These are phyloP conservation scores for Ascochyta rabiei DNA, from an alignment of 2,329 filamentous ascomycete genomes.

Conservation along the genomic window DNA sequence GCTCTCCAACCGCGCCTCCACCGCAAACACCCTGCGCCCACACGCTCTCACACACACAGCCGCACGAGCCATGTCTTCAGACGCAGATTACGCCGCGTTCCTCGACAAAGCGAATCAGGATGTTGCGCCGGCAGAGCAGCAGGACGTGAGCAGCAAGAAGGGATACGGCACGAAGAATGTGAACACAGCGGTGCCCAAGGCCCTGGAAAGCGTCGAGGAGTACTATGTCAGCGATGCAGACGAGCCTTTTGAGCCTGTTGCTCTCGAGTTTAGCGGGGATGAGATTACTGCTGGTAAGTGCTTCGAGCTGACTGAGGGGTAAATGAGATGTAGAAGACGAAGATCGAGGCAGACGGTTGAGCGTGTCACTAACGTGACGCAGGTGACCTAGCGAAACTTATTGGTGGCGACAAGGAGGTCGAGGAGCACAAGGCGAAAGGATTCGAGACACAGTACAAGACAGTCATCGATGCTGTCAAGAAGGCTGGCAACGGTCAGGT, in stretches of 20 bases:
- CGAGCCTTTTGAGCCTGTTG: constrained; percentile 81
- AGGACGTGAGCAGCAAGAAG: constrained; percentile 31
- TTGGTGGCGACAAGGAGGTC: constrained; percentile 65
- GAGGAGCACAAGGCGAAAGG: constrained; percentile 70
- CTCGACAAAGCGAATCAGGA: constrained; percentile 86
- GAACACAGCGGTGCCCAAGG: constrained; percentile 63
- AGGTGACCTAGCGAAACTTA: constrained; percentile 74
- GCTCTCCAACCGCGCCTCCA: background rate
- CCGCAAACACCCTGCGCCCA: background rate
- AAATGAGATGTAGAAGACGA: background rate
- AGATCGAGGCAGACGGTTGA: background rate
- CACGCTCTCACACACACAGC: background rate
- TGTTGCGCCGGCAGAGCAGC: constrained; percentile 38
- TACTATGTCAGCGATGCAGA: constrained; percentile 84
- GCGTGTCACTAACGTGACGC: background rate
- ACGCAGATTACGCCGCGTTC: constrained; percentile 84
- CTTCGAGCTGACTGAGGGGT: background rate
- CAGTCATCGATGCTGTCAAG: constrained; percentile 71
- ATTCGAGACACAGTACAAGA: constrained; percentile 76
- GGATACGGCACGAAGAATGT: constrained; percentile 47
- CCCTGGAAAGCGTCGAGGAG: constrained; percentile 53
- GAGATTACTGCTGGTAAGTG: constrained; percentile 62
- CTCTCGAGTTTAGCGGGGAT: constrained; percentile 64
- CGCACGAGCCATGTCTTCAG: constrained; percentile 66
- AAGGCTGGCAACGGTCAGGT: constrained; percentile 71